Percentiles rank a stretch among this genome's conserved stretches.
Evolutionary conservation across 257 asterid species (phyloP).

Genomic region (Nicotiana paniculata): DNA sequence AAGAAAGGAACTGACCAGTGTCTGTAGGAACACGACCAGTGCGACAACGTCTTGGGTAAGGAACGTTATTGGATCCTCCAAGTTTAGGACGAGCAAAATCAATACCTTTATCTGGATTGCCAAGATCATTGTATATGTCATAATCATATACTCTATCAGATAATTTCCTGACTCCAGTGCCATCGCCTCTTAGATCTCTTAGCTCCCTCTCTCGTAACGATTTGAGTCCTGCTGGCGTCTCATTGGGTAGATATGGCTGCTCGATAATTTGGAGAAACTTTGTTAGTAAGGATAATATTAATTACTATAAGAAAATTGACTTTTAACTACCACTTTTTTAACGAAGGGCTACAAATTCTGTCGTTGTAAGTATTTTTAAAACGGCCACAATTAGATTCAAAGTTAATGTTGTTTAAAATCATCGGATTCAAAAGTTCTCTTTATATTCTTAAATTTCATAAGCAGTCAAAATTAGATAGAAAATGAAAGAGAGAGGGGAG

Average conservation of each 20-base stretch:
- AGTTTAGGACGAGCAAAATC: conserved; percentile 75
- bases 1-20: conserved; percentile 45
- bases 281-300: neutral
- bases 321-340: too few relatives aligned
- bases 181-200: conserved; percentile 76
- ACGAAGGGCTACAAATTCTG: too few relatives aligned
- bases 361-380: too few relatives aligned
- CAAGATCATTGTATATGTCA: conserved; percentile 82
- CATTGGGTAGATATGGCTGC: conserved; percentile 82
- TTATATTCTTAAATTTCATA: too few relatives aligned
- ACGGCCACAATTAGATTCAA: too few relatives aligned
- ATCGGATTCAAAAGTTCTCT: too few relatives aligned
- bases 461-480: too few relatives aligned
- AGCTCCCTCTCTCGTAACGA: conserved; percentile 77
- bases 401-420: too few relatives aligned
- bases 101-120: conserved; percentile 84
- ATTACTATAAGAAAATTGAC: too few relatives aligned
- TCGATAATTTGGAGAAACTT: neutral
- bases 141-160: conserved; percentile 80
- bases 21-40: conserved; percentile 70
- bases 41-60: conserved; percentile 91
- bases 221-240: conserved; percentile 81
- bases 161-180: conserved; percentile 60
- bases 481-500: too few relatives aligned
- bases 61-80: conserved; percentile 54